These are phyloP conservation scores for Termitomyces sp. DNA, from an alignment of 768 basidiomycete species.

Conservation along the genomic window DNA sequence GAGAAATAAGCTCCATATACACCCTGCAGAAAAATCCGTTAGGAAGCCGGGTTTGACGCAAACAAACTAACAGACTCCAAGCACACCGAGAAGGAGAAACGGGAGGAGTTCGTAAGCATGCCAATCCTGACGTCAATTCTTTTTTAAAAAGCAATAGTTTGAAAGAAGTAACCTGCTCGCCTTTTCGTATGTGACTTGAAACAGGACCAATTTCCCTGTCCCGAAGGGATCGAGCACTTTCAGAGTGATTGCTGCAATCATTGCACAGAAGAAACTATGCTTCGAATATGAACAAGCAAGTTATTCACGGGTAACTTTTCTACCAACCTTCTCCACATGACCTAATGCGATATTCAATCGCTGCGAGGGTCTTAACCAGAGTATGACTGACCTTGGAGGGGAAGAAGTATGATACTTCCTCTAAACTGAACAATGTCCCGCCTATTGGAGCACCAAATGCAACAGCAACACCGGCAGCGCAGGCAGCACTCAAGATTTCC, in stretches of 20 bases:
- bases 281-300: slow-evolving; percentile 14
- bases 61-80: slow-evolving; percentile 59
- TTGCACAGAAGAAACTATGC: slow-evolving; percentile 92
- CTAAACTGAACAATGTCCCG: slow-evolving; percentile 87
- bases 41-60: background rate
- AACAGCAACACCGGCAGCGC: slow-evolving; percentile 96
- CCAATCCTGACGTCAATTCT: slow-evolving; percentile 63
- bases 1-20: slow-evolving; percentile 94
- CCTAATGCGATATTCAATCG: slow-evolving; percentile 32
- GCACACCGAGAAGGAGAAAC: slow-evolving; percentile 83
- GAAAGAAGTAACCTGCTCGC: slow-evolving; percentile 27
- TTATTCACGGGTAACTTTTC: slow-evolving; percentile 16
- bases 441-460: slow-evolving; percentile 97
- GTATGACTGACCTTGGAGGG: slow-evolving; percentile 70
- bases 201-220: slow-evolving; percentile 89
- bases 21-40: slow-evolving; percentile 47
- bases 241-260: slow-evolving; percentile 94
- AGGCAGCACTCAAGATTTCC: slow-evolving; percentile 92
- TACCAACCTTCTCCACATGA: slow-evolving; percentile 89
- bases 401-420: slow-evolving; percentile 96
- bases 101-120: slow-evolving; percentile 85
- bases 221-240: slow-evolving; percentile 94
- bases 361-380: background rate
- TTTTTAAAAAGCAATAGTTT: background rate
- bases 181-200: slow-evolving; percentile 88